These are phyloP conservation scores for Amaranthus tricolor DNA, from an alignment of 179 eudicot species.

Conservation along the genomic window DNA sequence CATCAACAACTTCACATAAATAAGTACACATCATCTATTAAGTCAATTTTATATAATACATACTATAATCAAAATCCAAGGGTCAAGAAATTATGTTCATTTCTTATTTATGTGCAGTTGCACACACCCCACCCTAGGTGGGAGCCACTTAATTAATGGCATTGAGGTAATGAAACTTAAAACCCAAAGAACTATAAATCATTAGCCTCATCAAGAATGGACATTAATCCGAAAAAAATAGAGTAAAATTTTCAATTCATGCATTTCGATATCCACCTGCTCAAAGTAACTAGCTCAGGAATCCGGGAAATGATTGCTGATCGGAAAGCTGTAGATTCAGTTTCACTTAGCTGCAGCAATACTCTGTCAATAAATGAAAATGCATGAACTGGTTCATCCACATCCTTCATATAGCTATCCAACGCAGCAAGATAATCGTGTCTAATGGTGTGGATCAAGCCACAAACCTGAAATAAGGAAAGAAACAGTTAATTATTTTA, in stretches of 20 bases:
- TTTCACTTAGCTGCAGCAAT: constrained; percentile 39
- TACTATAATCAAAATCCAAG: too few relatives aligned
- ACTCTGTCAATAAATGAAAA: constrained; percentile 64
- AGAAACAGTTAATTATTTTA: constrained; percentile 3
- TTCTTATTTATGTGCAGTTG: too few relatives aligned
- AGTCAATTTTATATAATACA: too few relatives aligned
- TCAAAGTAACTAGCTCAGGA: constrained; percentile 57
- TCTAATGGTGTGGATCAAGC: constrained; percentile 66
- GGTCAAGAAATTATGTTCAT: too few relatives aligned
- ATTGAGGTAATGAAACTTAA: too few relatives aligned
- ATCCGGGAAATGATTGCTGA: constrained; percentile 69
- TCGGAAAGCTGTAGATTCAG: constrained; percentile 48
- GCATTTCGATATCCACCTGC: constrained; percentile 53
- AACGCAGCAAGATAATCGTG: constrained; percentile 67
- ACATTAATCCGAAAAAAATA: neutral
- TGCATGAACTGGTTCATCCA: constrained; percentile 75
- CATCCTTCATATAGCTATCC: constrained; percentile 82
- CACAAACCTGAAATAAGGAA: constrained; percentile 62
- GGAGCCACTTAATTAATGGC: too few relatives aligned
- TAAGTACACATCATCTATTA: too few relatives aligned
- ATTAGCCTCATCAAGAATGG: too few relatives aligned
- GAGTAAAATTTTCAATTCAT: neutral
- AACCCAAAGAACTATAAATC: too few relatives aligned
- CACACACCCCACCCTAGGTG: too few relatives aligned
- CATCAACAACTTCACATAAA: neutral